phyloP scores from a whole-genome alignment of 148 eudicot genomes.

The Polygonum maritimum region DNA sequence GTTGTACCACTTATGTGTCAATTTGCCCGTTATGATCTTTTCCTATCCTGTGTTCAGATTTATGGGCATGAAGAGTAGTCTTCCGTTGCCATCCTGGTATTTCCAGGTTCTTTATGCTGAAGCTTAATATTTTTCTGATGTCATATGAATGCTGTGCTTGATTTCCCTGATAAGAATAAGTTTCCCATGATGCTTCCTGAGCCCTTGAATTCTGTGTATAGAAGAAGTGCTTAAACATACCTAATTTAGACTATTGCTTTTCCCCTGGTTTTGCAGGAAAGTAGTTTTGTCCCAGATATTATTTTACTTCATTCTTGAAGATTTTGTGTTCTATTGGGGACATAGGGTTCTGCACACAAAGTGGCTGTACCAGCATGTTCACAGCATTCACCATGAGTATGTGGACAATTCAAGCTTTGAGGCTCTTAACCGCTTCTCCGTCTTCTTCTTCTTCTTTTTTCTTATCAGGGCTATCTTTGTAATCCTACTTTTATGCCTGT shows the following conservation, averaged over 20 bases:
- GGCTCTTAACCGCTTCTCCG: not conserved
- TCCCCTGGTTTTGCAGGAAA: conserved; percentile 46
- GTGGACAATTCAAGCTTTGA: not conserved
- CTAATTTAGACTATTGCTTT: not conserved
- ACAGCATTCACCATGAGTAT: conserved; percentile 95
- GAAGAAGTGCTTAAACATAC: not conserved
- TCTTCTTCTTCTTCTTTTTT: not conserved
- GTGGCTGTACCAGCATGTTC: conserved; percentile 94
- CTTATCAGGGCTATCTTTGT: conserved; percentile 1
- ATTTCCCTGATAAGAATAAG: not conserved
- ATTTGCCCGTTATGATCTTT: conserved; percentile 76
- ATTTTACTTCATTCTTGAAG: conserved; percentile 90
- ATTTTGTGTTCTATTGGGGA: conserved; percentile 95
- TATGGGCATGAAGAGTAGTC: conserved; percentile 97
- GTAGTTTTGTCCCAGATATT: conserved; percentile 62
- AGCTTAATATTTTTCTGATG: conserved; percentile 13
- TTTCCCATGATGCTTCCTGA: not conserved
- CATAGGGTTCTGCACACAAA: conserved; percentile 92
- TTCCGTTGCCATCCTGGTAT: conserved; percentile 98
- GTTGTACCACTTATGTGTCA: conserved; percentile 83
- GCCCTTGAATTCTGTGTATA: not conserved
- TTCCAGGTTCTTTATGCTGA: conserved; percentile 49
- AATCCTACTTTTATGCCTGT: conserved; percentile 16
- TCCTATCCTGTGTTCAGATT: conserved; percentile 86
- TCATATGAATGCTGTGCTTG: not conserved